Evolutionary conservation across 2,329 filamentous ascomycete genomes (phyloP).

Genomic region (Ophiostoma ips): DNA sequence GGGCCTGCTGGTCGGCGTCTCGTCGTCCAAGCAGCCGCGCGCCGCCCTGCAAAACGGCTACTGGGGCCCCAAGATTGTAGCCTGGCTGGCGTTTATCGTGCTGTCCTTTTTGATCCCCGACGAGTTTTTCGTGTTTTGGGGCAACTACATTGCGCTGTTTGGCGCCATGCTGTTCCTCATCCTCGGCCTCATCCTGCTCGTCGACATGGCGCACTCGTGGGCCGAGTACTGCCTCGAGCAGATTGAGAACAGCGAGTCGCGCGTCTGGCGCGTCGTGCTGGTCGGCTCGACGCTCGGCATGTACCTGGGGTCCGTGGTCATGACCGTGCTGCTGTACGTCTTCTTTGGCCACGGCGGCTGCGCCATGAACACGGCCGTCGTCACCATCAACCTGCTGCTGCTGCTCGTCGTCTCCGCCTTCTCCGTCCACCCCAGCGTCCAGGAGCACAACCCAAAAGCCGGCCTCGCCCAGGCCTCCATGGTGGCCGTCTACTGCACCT

Average conservation of each 20-base stretch:
- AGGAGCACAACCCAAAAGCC: conserved; percentile 84
- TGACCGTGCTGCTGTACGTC: conserved; percentile 94
- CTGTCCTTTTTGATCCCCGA: conserved; percentile 94
- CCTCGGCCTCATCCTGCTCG: conserved; percentile 78
- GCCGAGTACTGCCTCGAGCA: conserved; percentile 90
- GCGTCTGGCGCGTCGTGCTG: conserved; percentile 69
- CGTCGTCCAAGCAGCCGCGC: conserved; percentile 72
- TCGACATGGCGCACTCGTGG: conserved; percentile 93
- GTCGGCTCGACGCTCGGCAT: conserved; percentile 88
- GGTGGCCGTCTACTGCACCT: conserved; percentile 96
- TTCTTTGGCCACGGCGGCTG: conserved; percentile 79
- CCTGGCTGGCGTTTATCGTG: conserved; percentile 77
- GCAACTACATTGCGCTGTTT: conserved; percentile 79
- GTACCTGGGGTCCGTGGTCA: conserved; percentile 79
- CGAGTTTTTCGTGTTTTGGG: conserved; percentile 87
- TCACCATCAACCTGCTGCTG: conserved; percentile 82
- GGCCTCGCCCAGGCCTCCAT: conserved; percentile 95
- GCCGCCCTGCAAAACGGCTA: conserved; percentile 93
- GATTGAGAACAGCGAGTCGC: conserved; percentile 80
- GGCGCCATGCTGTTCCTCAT: conserved; percentile 89
- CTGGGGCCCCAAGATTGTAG: conserved; percentile 91
- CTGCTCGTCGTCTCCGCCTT: conserved; percentile 68
- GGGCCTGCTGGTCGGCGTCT: conserved; percentile 71
- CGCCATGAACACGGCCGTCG: conserved; percentile 91
- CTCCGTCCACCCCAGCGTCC: conserved; percentile 79